These are phyloP conservation scores for Primulina huaijiensis DNA, from an alignment of 257 asterid genomes.

Conservation along the genomic window DNA sequence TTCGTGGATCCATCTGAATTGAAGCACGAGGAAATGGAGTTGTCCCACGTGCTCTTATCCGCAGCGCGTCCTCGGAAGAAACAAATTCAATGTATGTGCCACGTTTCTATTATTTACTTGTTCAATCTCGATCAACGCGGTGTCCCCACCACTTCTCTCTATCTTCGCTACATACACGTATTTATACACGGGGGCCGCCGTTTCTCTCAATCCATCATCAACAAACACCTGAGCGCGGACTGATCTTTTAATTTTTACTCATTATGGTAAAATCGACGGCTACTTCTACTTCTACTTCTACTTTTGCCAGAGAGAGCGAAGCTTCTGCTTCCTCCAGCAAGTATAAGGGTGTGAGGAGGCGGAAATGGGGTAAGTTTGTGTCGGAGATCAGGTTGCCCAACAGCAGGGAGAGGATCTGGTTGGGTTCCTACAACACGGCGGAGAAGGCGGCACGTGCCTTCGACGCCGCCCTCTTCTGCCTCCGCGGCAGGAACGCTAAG, in stretches of 20 bases:
- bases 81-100: neutral
- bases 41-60: neutral
- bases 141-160: neutral
- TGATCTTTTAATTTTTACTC: no score
- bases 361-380: constrained; percentile 78
- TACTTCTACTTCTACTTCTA: no score
- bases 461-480: constrained; percentile 65
- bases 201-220: no score
- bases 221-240: no score
- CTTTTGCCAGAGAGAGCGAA: neutral
- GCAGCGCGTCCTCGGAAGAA: neutral
- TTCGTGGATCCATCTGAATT: neutral
- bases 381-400: constrained; percentile 73
- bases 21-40: neutral
- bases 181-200: constrained; percentile 3
- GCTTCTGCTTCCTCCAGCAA: neutral
- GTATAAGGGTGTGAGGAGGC: constrained; percentile 41
- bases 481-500: constrained; percentile 58
- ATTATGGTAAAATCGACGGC: neutral
- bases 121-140: neutral
- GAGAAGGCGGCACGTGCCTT: constrained; percentile 79
- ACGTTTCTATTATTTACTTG: neutral
- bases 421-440: constrained; percentile 66
- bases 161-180: neutral
- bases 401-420: constrained; percentile 69